Conservation (phyloP, 2,329 filamentous ascomycete species). For the Aureobasidium musti region DNA sequence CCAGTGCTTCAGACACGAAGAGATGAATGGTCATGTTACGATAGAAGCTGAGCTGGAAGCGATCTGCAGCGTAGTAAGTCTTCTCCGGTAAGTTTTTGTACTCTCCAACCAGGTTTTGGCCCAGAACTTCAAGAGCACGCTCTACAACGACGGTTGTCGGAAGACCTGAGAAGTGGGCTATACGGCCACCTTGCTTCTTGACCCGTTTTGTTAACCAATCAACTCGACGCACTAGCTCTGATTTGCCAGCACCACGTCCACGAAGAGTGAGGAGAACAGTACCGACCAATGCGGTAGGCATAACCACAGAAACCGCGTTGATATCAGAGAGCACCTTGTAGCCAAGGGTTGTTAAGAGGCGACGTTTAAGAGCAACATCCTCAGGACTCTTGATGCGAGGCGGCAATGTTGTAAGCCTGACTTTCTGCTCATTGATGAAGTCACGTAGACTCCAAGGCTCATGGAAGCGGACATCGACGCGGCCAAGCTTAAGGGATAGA, state of each 20-base stretch:
- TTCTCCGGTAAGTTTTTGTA: slow-evolving; percentile 80
- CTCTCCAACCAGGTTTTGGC: slow-evolving; percentile 80
- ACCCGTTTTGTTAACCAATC: slow-evolving; percentile 87
- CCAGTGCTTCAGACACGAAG: slow-evolving; percentile 89
- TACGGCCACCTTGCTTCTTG: slow-evolving; percentile 80
- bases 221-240: slow-evolving; percentile 80
- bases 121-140: slow-evolving; percentile 86
- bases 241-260: slow-evolving; percentile 85
- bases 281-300: slow-evolving; percentile 95
- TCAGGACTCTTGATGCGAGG: slow-evolving; percentile 44
- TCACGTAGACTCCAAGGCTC: slow-evolving; percentile 88
- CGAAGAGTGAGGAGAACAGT: slow-evolving; percentile 89
- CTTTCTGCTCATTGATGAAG: slow-evolving; percentile 78
- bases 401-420: slow-evolving; percentile 50
- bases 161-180: slow-evolving; percentile 86
- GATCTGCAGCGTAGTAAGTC: slow-evolving; percentile 91
- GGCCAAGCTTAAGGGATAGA: slow-evolving; percentile 80
- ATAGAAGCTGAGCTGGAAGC: slow-evolving; percentile 96
- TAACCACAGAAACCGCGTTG: slow-evolving; percentile 93
- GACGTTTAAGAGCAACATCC: slow-evolving; percentile 57
- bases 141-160: slow-evolving; percentile 82
- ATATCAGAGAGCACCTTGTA: slow-evolving; percentile 94
- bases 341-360: slow-evolving; percentile 79
- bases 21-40: slow-evolving; percentile 99
- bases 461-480: slow-evolving; percentile 94